Percentiles rank a stretch among this genome's conserved stretches.
phyloP scores from a whole-genome alignment of 108 stramenopile species.

The Conticribra weissflogii region DNA sequence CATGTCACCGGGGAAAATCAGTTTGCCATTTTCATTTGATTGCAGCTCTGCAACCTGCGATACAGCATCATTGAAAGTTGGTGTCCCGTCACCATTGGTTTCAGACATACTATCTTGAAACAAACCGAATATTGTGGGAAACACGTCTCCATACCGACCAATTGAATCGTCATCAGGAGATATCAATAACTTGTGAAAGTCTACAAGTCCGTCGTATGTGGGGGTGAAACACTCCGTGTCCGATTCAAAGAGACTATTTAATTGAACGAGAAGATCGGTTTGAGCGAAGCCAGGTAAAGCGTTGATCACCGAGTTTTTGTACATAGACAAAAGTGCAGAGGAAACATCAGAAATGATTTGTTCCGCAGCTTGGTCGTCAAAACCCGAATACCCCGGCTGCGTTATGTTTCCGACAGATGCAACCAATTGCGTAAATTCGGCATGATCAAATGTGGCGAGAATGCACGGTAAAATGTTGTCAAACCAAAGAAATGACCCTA shows the following conservation, averaged over 20 bases:
- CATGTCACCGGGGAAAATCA: slow-evolving; percentile 43
- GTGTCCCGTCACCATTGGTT: slow-evolving; percentile 37
- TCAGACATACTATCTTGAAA: slow-evolving; percentile 41
- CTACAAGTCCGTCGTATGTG: slow-evolving; percentile 34
- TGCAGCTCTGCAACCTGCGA: slow-evolving; percentile 36
- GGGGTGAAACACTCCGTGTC: slow-evolving; percentile 5
- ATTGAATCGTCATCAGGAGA: background rate
- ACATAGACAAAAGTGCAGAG: slow-evolving; percentile 38
- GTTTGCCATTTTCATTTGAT: slow-evolving; percentile 50
- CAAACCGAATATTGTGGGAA: slow-evolving; percentile 36
- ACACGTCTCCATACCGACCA: slow-evolving; percentile 56
- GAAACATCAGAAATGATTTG: slow-evolving; percentile 16
- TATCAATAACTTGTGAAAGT: slow-evolving; percentile 66
- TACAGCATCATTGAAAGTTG: slow-evolving; percentile 53
- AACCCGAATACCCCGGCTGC: slow-evolving; percentile 17
- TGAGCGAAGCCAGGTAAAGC: slow-evolving; percentile 42
- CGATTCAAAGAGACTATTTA: slow-evolving; percentile 25
- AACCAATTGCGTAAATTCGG: slow-evolving; percentile 52
- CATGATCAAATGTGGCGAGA: slow-evolving; percentile 46
- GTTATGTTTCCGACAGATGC: slow-evolving; percentile 17
- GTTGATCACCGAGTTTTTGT: slow-evolving; percentile 16
- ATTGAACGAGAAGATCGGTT: slow-evolving; percentile 7
- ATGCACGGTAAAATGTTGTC: slow-evolving; percentile 62
- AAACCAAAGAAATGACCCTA: slow-evolving; percentile 56
- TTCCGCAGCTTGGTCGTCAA: slow-evolving; percentile 21